phyloP scores from a whole-genome alignment of 768 basidiomycete genomes.

The Phanerodontia chrysosporium region DNA sequence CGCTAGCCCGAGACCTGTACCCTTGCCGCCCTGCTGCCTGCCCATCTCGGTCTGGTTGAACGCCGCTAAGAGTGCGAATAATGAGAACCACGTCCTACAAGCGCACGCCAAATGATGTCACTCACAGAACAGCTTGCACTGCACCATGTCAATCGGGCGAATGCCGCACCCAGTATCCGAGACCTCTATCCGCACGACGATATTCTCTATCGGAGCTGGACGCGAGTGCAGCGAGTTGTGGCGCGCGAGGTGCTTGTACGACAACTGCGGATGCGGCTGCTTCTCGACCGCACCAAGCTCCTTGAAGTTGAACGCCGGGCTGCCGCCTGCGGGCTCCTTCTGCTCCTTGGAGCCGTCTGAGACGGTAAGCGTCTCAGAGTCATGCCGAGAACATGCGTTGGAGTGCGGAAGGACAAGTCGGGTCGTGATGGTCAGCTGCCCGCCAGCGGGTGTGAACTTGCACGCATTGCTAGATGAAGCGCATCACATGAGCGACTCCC shows the following conservation, averaged over 20 bases:
- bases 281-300: not conserved
- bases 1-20: conserved; percentile 51
- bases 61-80: conserved; percentile 39
- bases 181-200: conserved; percentile 83
- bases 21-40: conserved; percentile 56
- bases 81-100: not conserved
- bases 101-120: conserved; percentile 7
- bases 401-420: conserved; percentile 37
- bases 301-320: no score
- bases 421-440: conserved; percentile 64
- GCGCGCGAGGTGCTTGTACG: conserved; percentile 34
- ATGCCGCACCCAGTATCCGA: conserved; percentile 71
- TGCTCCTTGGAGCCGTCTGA: not conserved
- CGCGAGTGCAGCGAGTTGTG: conserved; percentile 45
- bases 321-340: not conserved
- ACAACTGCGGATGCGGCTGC: conserved; percentile 17
- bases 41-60: conserved; percentile 80
- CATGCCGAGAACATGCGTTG: not conserved
- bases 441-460: conserved; percentile 73
- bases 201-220: conserved; percentile 42
- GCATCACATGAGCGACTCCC: not conserved
- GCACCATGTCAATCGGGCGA: conserved; percentile 58
- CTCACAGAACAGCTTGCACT: conserved; percentile 71
- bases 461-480: conserved; percentile 56
- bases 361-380: conserved; percentile 3